A percentile compares a stretch with the other conserved stretches of the same genome.
phyloP scores from a whole-genome alignment of 1,139 yeast species.

The Pichiaceae sp. region DNA sequence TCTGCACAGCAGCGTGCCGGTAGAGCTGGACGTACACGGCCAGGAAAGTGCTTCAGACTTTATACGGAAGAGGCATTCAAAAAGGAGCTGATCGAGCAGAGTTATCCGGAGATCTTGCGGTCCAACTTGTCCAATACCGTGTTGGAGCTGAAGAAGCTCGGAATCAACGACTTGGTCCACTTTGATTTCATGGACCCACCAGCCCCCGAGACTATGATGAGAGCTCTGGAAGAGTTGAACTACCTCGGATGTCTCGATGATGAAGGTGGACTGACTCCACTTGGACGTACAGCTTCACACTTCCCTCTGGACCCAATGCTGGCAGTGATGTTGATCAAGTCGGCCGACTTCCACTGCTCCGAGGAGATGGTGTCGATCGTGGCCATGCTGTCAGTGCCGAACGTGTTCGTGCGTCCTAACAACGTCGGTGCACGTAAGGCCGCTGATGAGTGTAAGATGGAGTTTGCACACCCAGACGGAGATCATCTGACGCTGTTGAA shows the following conservation, averaged over 20 bases:
- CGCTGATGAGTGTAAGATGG: slow-evolving; percentile 86
- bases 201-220: slow-evolving; percentile 99
- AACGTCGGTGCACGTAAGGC: slow-evolving; percentile 74
- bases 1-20: slow-evolving; percentile 98
- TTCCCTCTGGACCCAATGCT: slow-evolving; percentile 95
- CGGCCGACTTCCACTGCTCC: slow-evolving; percentile 79
- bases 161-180: slow-evolving; percentile 92
- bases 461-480: slow-evolving; percentile 90
- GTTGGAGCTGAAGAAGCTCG: slow-evolving; percentile 83
- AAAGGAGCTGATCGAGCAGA: slow-evolving; percentile 87
- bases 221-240: slow-evolving; percentile 92
- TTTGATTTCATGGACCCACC: slow-evolving; percentile 99
- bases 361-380: slow-evolving; percentile 84
- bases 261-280: slow-evolving; percentile 80
- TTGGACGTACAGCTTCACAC: slow-evolving; percentile 84
- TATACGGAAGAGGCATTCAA: slow-evolving; percentile 96
- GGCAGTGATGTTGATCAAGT: slow-evolving; percentile 85
- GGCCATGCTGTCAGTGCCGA: slow-evolving; percentile 75
- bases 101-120: slow-evolving; percentile 91
- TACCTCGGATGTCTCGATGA: slow-evolving; percentile 85
- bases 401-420: slow-evolving; percentile 90
- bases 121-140: slow-evolving; percentile 89
- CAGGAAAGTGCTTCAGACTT: slow-evolving; percentile 94
- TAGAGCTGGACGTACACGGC: slow-evolving; percentile 99
- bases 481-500: slow-evolving; percentile 88